These are phyloP conservation scores for Strobilomyces echinocephalus DNA, from an alignment of 768 basidiomycete genomes.

Conservation along the genomic window DNA sequence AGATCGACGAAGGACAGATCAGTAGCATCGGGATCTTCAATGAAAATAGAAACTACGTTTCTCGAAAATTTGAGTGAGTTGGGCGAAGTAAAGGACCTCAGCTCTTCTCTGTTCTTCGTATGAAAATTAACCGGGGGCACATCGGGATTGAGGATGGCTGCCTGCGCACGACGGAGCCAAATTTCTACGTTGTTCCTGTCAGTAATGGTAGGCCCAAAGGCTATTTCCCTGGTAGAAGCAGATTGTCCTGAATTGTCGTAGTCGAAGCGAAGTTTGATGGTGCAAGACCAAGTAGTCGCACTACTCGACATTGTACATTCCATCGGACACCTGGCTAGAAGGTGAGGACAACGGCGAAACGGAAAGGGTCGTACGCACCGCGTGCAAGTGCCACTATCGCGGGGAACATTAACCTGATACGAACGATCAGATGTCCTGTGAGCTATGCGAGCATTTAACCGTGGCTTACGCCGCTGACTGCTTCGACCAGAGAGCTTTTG, in stretches of 20 bases:
- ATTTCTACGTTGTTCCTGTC: conserved; percentile 34
- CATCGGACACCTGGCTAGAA: conserved; percentile 44
- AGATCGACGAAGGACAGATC: conserved; percentile 53
- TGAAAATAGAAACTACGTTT: conserved; percentile 46
- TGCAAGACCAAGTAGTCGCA: conserved; percentile 39
- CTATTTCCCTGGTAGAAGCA: conserved; percentile 10
- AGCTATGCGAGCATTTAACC: neutral
- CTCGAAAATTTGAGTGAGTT: conserved; percentile 39
- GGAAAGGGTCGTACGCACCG: conserved; percentile 30
- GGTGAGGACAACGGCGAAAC: neutral
- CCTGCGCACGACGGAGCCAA: conserved; percentile 43
- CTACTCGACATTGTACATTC: conserved; percentile 46
- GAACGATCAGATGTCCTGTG: neutral
- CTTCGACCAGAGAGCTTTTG: conserved; percentile 58
- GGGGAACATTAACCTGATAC: conserved; percentile 51
- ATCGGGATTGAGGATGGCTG: conserved; percentile 38
- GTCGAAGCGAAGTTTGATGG: conserved; percentile 38
- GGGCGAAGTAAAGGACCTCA: conserved; percentile 23
- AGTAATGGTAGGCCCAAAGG: conserved; percentile 31
- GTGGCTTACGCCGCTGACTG: conserved; percentile 46
- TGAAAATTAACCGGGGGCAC: conserved; percentile 16
- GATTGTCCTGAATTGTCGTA: conserved; percentile 27
- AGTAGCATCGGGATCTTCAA: conserved; percentile 41
- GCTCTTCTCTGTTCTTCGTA: conserved; percentile 20
- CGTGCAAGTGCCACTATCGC: conserved; percentile 59